Evolutionary conservation across 1,284 basidiomycete genomes (phyloP), one percentile per base, ranked within the genome.

Genomic region (Tetrapyrgos nigripes): DNA sequence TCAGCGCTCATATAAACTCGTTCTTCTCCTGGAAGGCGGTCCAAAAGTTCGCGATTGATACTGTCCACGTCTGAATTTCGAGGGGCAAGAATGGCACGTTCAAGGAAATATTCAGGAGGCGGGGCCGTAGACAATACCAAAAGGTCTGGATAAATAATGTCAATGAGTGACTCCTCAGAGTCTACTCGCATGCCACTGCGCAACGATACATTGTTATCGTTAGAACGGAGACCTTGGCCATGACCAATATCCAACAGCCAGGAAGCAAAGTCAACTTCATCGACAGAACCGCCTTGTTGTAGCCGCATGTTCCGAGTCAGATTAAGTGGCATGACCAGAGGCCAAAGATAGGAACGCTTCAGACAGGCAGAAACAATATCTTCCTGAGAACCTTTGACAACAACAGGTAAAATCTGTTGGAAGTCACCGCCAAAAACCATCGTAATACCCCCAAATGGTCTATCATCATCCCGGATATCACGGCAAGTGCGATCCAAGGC

Each of bases 221-320:
- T 48, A 33, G 61, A 53, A n/a, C n/a, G n/a, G 24, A 65, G 51
- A 40, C 66, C n/a, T 6, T 14, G 13, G 0, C 78, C 80, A 68
- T 73, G 63, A 0, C 79, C 80, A 51, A 83, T 64, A 4, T 80
- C 69, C 0, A 80, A 58, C 0, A 83, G 68, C 71, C 78, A 81
- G 4, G 69, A n/a, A 5, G 79, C 69, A 71, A 78, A 82, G 0
- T 61, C n/a, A 43, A 57, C 33, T 10, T 59, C 68, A 3, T 68
- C 66, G 4, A 62, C 57, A 26, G 49, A 9, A 23, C 49, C 49
- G 35, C 29, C 14, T 51, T 68, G 62, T 0, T 71, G 66, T 8
- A 82, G 64, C 0, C 69, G 59, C 76, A 81, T 81, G 52, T 82
- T 82, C 23, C 67, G 63, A 1, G 47, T 61, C 0, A 80, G 70